Conservation (phyloP, 768 basidiomycete species). For the Chalciporus pseudorubinellus region DNA sequence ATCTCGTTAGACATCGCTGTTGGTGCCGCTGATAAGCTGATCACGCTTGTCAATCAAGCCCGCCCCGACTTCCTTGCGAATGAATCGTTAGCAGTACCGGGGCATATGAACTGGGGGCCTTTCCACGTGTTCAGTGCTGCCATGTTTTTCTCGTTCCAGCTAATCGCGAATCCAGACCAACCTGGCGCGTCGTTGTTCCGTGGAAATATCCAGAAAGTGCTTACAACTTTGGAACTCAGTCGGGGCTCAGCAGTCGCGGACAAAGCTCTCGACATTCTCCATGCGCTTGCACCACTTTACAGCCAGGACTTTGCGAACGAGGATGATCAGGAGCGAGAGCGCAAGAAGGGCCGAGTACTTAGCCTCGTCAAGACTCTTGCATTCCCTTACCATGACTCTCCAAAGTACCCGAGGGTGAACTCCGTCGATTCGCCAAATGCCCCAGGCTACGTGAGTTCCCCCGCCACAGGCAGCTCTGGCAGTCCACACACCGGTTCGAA, state of each 20-base stretch:
- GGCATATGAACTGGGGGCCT: constrained; percentile 82
- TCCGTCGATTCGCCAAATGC: constrained; percentile 48
- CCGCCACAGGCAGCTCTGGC: constrained; percentile 55
- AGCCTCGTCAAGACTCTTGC: constrained; percentile 71
- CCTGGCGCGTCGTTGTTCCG: constrained; percentile 77
- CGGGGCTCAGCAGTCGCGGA: constrained; percentile 67
- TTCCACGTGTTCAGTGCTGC: constrained; percentile 84
- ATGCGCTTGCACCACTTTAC: constrained; percentile 72
- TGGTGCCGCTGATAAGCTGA: constrained; percentile 72
- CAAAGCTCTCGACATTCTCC: constrained; percentile 69
- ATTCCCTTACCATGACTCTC: constrained; percentile 77
- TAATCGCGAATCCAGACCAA: constrained; percentile 77
- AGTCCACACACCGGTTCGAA: constrained; percentile 41
- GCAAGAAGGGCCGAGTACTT: constrained; percentile 58
- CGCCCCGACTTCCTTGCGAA: constrained; percentile 74
- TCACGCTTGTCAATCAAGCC: constrained; percentile 72
- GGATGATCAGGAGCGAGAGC: constrained; percentile 50
- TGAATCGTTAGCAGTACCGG: constrained; percentile 67
- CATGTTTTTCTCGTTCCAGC: constrained; percentile 90
- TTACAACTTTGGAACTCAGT: constrained; percentile 62
- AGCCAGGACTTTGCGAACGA: constrained; percentile 57
- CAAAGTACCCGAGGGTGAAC: constrained; percentile 46
- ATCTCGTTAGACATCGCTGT: constrained; percentile 74
- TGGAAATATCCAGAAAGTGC: constrained; percentile 68
- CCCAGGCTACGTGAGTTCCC: constrained; percentile 48